Conservation (phyloP, 148 eudicot species). For the Heliosperma pusillum region DNA sequence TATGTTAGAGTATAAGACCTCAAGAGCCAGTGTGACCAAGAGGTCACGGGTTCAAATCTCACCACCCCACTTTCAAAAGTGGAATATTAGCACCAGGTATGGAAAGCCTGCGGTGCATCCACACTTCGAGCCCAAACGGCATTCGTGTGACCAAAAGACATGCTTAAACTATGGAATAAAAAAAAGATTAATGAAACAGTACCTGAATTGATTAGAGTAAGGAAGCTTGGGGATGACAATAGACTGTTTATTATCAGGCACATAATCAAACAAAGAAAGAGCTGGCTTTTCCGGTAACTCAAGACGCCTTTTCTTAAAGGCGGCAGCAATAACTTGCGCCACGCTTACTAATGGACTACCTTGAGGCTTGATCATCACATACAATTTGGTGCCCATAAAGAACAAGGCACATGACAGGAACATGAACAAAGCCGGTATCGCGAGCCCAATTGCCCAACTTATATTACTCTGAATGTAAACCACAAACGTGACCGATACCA, state of each 20-base stretch:
- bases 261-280: conserved; percentile 22
- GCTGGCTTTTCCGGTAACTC: conserved; percentile 29
- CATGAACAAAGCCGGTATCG: conserved; percentile 51
- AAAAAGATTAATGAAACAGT: neutral
- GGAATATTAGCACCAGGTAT: too few relatives aligned
- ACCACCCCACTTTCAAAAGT: too few relatives aligned
- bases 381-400: conserved; percentile 43
- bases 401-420: conserved; percentile 46
- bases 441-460: conserved; percentile 53
- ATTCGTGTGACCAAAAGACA: too few relatives aligned
- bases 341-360: conserved; percentile 55
- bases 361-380: conserved; percentile 42
- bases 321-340: conserved; percentile 39
- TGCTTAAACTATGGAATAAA: neutral
- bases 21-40: too few relatives aligned
- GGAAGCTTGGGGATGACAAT: conserved; percentile 37
- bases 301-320: conserved; percentile 42
- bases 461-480: conserved; percentile 50
- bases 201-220: conserved; percentile 58
- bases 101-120: too few relatives aligned
- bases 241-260: conserved; percentile 19
- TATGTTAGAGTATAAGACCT: too few relatives aligned
- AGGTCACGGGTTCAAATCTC: too few relatives aligned
- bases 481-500: conserved; percentile 51
- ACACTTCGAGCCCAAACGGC: too few relatives aligned